These are phyloP conservation scores for Crithidia bombi DNA, from an alignment of 208 protist species.

Conservation along the genomic window DNA sequence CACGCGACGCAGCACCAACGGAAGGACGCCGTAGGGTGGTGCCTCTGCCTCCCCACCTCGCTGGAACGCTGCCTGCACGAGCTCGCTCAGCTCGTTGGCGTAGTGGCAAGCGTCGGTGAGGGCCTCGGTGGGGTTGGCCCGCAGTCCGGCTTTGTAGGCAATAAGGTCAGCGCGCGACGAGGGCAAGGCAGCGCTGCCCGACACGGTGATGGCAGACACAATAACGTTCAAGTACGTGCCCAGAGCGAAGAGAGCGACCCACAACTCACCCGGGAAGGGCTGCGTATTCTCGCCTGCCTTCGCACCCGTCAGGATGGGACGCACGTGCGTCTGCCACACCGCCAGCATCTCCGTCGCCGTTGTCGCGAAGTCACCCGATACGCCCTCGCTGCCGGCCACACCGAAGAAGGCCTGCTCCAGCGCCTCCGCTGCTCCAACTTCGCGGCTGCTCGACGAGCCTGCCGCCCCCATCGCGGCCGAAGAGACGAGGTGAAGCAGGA, in stretches of 20 bases:
- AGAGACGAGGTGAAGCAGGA: conserved; percentile 31
- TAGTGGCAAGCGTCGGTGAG: conserved; percentile 57
- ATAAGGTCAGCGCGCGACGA: conserved; percentile 20
- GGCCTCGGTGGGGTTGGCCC: conserved; percentile 29
- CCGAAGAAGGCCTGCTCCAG: conserved; percentile 69
- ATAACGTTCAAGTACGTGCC: conserved; percentile 74
- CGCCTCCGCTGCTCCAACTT: conserved; percentile 33
- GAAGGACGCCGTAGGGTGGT: conserved; percentile 63
- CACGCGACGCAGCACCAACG: conserved; percentile 60
- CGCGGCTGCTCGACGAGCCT: conserved; percentile 8
- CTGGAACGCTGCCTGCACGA: conserved; percentile 43
- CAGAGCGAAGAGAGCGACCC: conserved; percentile 67
- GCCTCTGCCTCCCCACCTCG: conserved; percentile 19
- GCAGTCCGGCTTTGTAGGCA: conserved; percentile 38
- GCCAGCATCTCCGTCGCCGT: conserved; percentile 58
- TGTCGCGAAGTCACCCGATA: conserved; percentile 36
- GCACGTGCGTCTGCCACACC: conserved; percentile 50
- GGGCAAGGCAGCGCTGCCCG: not conserved
- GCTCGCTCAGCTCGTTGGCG: conserved; percentile 53
- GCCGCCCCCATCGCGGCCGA: conserved; percentile 2
- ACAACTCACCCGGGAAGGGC: conserved; percentile 54
- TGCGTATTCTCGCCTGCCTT: not conserved
- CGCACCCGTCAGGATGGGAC: not conserved
- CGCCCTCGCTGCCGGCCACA: conserved; percentile 44
- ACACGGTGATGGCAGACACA: conserved; percentile 19